A percentile compares a stretch with the other conserved stretches of the same genome.
Conservation (phyloP, 2,329 filamentous ascomycete species). For the Aspergillus piperis region DNA sequence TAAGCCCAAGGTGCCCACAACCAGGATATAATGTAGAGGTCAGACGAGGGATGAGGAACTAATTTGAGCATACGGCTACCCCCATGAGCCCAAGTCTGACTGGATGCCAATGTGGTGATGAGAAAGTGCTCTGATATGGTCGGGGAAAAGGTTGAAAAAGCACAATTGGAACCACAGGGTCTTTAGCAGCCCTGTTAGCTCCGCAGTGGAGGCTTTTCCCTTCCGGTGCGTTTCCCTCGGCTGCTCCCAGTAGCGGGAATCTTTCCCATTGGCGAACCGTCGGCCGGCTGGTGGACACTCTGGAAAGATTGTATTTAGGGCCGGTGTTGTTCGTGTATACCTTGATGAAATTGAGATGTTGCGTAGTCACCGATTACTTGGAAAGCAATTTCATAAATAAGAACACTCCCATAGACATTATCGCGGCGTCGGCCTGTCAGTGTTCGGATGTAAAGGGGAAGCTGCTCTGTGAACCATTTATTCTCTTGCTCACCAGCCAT, state of each 20-base stretch:
- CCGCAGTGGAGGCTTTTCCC: constrained; percentile 1
- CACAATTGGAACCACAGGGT: neutral
- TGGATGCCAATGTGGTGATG: neutral
- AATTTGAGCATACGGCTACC: neutral
- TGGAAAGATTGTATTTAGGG: too few species aligned
- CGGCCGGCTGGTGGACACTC: neutral
- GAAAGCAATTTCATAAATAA: too few species aligned
- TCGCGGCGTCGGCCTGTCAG: too few species aligned
- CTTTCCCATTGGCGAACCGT: neutral
- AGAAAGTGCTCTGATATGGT: neutral
- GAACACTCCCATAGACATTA: too few species aligned
- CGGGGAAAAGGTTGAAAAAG: neutral
- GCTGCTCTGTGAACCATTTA: too few species aligned
- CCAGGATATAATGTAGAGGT: too few species aligned
- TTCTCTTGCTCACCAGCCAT: too few species aligned
- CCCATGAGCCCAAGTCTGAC: neutral
- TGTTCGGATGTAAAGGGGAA: too few species aligned
- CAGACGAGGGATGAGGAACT: neutral
- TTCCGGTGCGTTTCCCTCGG: neutral
- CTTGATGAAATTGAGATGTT: too few species aligned
- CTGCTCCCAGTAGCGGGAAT: neutral
- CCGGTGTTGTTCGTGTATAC: too few species aligned
- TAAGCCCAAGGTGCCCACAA: neutral
- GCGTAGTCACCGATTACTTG: too few species aligned
- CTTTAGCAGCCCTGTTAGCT: constrained; percentile 2